A percentile compares a stretch with the other conserved stretches of the same genome.
These are phyloP conservation scores for Beauveria asiatica DNA, from an alignment of 2,329 filamentous ascomycete genomes.

Conservation along the genomic window DNA sequence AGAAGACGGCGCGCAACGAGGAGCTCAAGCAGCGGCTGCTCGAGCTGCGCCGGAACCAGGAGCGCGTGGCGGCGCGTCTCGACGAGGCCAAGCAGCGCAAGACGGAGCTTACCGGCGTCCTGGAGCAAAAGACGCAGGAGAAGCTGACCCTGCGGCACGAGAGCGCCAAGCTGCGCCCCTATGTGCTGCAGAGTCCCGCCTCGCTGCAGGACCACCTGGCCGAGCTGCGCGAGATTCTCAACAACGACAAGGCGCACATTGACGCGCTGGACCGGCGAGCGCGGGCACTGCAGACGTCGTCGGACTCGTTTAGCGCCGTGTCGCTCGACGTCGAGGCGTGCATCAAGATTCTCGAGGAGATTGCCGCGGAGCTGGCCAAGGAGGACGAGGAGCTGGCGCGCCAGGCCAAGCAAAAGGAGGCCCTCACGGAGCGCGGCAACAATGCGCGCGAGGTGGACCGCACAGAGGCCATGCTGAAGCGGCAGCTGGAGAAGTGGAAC, in stretches of 20 bases:
- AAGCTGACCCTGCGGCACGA: conserved; percentile 71
- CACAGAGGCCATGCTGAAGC: conserved; percentile 71
- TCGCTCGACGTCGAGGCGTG: conserved; percentile 78
- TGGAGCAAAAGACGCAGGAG: conserved; percentile 64
- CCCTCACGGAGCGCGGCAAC: conserved; percentile 77
- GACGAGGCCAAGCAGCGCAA: conserved; percentile 80
- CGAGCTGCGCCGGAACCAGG: conserved; percentile 73
- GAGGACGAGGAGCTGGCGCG: conserved; percentile 84
- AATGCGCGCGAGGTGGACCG: conserved; percentile 88
- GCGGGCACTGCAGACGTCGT: conserved; percentile 84
- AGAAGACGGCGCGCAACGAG: conserved; percentile 80
- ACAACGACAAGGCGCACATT: conserved; percentile 72
- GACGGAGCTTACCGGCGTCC: conserved; percentile 58
- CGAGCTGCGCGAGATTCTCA: conserved; percentile 72
- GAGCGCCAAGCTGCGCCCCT: conserved; percentile 80
- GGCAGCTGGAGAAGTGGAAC: conserved; percentile 77
- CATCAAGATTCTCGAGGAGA: conserved; percentile 82
- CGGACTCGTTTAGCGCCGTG: conserved; percentile 81
- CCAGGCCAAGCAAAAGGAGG: conserved; percentile 75
- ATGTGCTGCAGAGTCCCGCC: conserved; percentile 81
- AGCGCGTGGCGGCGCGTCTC: conserved; percentile 71
- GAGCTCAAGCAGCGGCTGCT: conserved; percentile 76
- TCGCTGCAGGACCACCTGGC: conserved; percentile 73
- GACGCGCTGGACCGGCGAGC: conserved; percentile 79
- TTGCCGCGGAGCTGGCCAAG: conserved; percentile 72